These are phyloP conservation scores for Diatrype stigma DNA, from an alignment of 2,329 filamentous ascomycete genomes.

Conservation along the genomic window DNA sequence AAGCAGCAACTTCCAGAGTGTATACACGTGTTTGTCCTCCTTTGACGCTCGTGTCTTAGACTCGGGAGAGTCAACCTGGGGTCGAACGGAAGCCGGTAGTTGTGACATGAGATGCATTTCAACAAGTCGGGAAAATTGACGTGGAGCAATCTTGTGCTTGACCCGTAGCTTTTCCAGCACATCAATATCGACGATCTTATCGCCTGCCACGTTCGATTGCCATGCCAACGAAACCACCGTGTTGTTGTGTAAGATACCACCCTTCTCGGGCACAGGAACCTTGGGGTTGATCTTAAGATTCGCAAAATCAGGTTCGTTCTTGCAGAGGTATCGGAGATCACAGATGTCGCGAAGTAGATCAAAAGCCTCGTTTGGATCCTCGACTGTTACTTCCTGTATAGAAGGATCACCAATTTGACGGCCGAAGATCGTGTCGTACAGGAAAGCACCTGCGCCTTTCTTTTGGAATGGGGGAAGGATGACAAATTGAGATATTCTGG, in stretches of 20 bases:
- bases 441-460: conserved; percentile 70
- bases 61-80: conserved; percentile 32
- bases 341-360: conserved; percentile 74
- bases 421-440: conserved; percentile 78
- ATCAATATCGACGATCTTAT: conserved; percentile 52
- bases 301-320: conserved; percentile 51
- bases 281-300: conserved; percentile 51
- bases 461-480: conserved; percentile 84
- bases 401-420: conserved; percentile 62
- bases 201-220: conserved; percentile 22
- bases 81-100: conserved; percentile 53
- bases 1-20: conserved; percentile 69
- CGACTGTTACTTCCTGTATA: conserved; percentile 81
- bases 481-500: conserved; percentile 89
- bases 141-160: conserved; percentile 65
- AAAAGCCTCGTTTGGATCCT: conserved; percentile 87
- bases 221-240: conserved; percentile 23
- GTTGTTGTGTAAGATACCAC: conserved; percentile 26
- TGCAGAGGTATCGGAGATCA: conserved; percentile 63
- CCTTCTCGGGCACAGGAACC: conserved; percentile 45
- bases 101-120: conserved; percentile 70
- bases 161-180: conserved; percentile 54
- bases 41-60: conserved; percentile 31
- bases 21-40: conserved; percentile 58
- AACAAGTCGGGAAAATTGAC: conserved; percentile 71